Conservation (phyloP, 768 basidiomycete species). For the Serpula lacrymans region DNA sequence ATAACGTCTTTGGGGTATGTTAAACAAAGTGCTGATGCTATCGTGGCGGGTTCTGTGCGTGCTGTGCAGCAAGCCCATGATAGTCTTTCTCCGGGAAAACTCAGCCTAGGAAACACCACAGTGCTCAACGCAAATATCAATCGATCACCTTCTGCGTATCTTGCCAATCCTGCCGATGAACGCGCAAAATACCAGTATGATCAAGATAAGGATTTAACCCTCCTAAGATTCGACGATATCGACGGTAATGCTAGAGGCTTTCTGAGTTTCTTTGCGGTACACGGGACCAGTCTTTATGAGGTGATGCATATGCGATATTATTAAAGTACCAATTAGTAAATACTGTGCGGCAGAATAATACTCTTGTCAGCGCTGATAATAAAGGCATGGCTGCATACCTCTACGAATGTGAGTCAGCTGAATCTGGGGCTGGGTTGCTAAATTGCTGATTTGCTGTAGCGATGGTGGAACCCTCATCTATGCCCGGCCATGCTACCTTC, state of each 20-base stretch:
- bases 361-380: conserved; percentile 77
- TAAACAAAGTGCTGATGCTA: conserved; percentile 66
- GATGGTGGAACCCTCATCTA: conserved; percentile 55
- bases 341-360: conserved; percentile 59
- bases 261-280: conserved; percentile 74
- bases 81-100: conserved; percentile 53
- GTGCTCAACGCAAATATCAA: conserved; percentile 69
- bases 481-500: conserved; percentile 69
- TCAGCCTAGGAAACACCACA: conserved; percentile 67
- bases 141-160: conserved; percentile 71
- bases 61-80: conserved; percentile 68
- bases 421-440: background rate
- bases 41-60: conserved; percentile 63
- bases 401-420: conserved; percentile 55
- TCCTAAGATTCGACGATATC: conserved; percentile 61
- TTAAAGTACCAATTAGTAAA: background rate
- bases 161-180: conserved; percentile 71
- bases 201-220: conserved; percentile 71
- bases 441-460: conserved; percentile 32
- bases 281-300: conserved; percentile 77
- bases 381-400: conserved; percentile 84
- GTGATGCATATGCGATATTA: conserved; percentile 30
- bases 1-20: conserved; percentile 74
- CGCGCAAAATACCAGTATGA: conserved; percentile 64
- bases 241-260: conserved; percentile 60